phyloP scores from a whole-genome alignment of 768 basidiomycete genomes.

The Mycena haematopus region DNA sequence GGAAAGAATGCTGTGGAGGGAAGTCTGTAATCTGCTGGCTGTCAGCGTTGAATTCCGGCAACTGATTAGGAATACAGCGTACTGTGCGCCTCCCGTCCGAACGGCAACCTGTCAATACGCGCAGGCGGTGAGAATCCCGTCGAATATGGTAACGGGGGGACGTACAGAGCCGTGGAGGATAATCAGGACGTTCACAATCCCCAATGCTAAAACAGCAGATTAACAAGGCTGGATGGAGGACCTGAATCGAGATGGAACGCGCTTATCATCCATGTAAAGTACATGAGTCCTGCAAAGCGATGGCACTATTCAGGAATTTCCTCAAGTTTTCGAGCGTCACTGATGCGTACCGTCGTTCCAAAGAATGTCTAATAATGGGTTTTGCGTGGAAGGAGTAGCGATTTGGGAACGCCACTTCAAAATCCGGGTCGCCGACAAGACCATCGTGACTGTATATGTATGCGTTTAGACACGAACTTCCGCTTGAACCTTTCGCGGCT shows the following conservation, averaged over 20 bases:
- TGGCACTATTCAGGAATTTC: neutral
- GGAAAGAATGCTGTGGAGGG: constrained; percentile 25
- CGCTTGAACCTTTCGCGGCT: neutral
- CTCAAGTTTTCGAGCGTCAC: neutral
- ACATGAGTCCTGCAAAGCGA: constrained; percentile 17
- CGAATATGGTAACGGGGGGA: neutral
- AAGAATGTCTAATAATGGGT: constrained; percentile 24
- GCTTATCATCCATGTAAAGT: constrained; percentile 28
- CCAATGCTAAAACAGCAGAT: neutral
- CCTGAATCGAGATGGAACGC: neutral
- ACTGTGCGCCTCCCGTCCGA: constrained; percentile 22
- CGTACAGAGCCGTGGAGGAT: constrained; percentile 11
- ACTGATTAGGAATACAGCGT: neutral
- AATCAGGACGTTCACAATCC: constrained; percentile 20
- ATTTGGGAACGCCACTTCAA: constrained; percentile 21
- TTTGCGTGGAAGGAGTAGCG: constrained; percentile 7
- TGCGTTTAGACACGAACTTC: neutral
- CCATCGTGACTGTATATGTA: constrained; percentile 10
- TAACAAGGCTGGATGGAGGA: neutral
- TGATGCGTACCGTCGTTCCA: constrained; percentile 25
- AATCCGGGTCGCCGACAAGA: constrained; percentile 20
- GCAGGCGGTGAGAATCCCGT: neutral
- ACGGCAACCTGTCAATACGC: neutral
- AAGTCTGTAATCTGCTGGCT: constrained; percentile 19
- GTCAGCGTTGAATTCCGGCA: neutral